Conservation (phyloP, 345 rosid genomes). For the Populus tremula region DNA sequence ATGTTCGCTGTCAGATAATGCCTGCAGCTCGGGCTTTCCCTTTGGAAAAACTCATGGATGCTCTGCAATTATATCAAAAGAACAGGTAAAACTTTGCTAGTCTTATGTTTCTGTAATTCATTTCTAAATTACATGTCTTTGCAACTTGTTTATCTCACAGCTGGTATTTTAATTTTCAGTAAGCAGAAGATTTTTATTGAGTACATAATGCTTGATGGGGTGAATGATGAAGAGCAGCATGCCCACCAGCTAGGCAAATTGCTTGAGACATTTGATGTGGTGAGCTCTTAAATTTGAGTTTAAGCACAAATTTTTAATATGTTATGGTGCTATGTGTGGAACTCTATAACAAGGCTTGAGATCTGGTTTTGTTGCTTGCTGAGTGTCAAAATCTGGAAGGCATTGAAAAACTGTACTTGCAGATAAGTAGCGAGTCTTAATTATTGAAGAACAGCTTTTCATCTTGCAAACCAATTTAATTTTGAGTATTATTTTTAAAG, state of each 20-base stretch:
- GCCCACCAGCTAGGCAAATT: slow-evolving; percentile 78
- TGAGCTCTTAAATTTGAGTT: slow-evolving; percentile 29
- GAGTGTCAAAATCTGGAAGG: neutral
- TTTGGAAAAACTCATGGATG: slow-evolving; percentile 79
- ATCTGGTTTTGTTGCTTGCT: neutral
- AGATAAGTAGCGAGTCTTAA: too few species aligned
- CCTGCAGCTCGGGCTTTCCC: slow-evolving; percentile 98
- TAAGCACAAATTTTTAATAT: neutral
- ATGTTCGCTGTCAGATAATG: slow-evolving; percentile 92
- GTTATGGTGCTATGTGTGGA: neutral
- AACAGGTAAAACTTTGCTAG: slow-evolving; percentile 45
- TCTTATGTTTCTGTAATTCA: slow-evolving; percentile 2
- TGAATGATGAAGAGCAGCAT: slow-evolving; percentile 82
- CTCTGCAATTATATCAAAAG: slow-evolving; percentile 68
- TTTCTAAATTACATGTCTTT: neutral
- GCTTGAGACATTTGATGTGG: slow-evolving; percentile 85
- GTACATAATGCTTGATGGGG: slow-evolving; percentile 94
- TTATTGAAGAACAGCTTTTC: too few species aligned
- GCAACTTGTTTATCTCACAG: slow-evolving; percentile 2
- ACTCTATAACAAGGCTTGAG: neutral
- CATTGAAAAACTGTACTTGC: too few species aligned
- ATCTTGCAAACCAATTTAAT: too few species aligned
- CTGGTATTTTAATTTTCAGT: slow-evolving; percentile 35
- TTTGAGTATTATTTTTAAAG: too few species aligned
- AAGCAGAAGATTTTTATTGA: slow-evolving; percentile 82